Conservation (phyloP, 106 monocot species). For the Acanthochlamys bracteata region DNA sequence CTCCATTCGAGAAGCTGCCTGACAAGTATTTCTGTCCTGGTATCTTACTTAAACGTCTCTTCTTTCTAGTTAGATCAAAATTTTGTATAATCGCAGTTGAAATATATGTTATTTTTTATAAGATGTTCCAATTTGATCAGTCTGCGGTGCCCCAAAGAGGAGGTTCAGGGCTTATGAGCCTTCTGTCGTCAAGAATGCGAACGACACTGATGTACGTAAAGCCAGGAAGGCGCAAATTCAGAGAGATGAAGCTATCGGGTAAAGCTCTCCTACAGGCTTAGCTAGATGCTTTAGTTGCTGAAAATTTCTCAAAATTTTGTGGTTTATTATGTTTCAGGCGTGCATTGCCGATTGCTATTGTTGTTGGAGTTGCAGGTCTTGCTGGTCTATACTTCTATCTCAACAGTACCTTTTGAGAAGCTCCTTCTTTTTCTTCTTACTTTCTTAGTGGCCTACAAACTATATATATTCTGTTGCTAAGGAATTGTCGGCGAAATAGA, state of each 20-base stretch:
- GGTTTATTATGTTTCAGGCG: constrained; percentile 29
- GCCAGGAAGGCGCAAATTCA: constrained; percentile 54
- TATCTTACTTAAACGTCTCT: constrained; percentile 12
- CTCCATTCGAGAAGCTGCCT: constrained; percentile 91
- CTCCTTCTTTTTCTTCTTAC: not conserved
- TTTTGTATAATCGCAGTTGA: too few relatives aligned
- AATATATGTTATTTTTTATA: too few relatives aligned
- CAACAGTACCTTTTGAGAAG: constrained; percentile 40
- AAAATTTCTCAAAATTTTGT: not conserved
- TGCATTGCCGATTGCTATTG: constrained; percentile 59
- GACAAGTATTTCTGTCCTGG: constrained; percentile 91
- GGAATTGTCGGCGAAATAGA: too few relatives aligned
- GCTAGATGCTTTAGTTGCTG: not conserved
- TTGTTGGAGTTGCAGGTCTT: constrained; percentile 51
- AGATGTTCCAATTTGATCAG: constrained; percentile 15
- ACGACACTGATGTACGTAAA: constrained; percentile 41
- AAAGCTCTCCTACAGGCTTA: not conserved
- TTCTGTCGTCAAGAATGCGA: constrained; percentile 37
- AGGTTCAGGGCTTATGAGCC: constrained; percentile 64
- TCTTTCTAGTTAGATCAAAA: too few relatives aligned
- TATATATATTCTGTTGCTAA: not conserved
- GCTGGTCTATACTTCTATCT: constrained; percentile 81
- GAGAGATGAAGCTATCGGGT: constrained; percentile 64
- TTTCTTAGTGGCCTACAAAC: not conserved
- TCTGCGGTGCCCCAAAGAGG: constrained; percentile 71